Conservation (phyloP, 805 yeast species). For the Jamesozyma rosinii region DNA sequence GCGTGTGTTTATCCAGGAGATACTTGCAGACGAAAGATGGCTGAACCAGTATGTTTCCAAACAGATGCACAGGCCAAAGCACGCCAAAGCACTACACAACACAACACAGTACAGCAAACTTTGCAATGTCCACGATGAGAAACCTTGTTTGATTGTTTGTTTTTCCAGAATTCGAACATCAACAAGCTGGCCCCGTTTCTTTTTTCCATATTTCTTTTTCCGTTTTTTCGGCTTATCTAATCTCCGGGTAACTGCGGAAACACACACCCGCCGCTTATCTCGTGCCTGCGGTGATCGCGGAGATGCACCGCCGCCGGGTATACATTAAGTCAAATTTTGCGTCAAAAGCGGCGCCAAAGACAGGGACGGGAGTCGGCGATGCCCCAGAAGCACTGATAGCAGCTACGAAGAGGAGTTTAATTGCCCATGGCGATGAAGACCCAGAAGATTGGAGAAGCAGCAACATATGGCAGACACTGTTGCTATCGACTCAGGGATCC, state of each 20-base stretch:
- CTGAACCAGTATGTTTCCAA: background rate
- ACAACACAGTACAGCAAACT: background rate
- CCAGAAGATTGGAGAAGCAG: too few species aligned
- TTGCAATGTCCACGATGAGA: background rate
- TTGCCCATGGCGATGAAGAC: background rate
- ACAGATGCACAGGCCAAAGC: background rate
- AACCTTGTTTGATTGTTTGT: background rate
- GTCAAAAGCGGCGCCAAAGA: background rate
- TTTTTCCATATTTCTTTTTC: too few species aligned
- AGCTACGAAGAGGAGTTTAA: background rate
- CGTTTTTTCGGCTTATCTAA: too few species aligned
- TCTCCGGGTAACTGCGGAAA: background rate
- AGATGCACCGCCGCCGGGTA: background rate
- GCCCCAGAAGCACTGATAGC: too few species aligned
- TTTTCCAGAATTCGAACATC: background rate
- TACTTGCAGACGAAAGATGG: background rate
- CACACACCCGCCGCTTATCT: background rate
- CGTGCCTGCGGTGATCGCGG: background rate
- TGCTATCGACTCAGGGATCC: too few species aligned
- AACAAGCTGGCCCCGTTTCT: background rate
- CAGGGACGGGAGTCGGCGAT: too few species aligned
- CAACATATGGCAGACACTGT: too few species aligned
- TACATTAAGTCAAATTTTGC: background rate
- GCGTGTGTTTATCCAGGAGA: background rate
- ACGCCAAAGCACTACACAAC: background rate